Base-by-base conservation (phyloP, 345 rosid species). In the Citrus mangshanensis region DNA sequence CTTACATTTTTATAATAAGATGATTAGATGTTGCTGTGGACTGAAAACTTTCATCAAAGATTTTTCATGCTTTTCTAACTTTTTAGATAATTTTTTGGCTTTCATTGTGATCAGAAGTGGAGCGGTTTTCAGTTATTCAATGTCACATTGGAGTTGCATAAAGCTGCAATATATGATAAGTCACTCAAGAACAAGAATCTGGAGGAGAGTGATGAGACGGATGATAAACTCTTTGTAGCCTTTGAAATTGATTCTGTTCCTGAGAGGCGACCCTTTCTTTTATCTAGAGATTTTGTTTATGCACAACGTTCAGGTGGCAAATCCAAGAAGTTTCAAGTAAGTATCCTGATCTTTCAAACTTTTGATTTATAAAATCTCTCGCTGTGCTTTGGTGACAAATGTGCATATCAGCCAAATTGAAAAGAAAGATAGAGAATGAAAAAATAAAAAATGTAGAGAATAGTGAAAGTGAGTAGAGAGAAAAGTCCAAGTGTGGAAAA, bases 271-370 rank as follows among this genome's bases (percentile, higher is more conserved):
- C 89, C 89, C 24, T 84, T 82, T 76, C 77, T 87, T 62, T 77
- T 83, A 12, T 87, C 89, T 3, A 81, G 88, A 77, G 89, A 85
- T 80, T 85, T 83, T 51, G 88, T 83, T 64, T 74, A 68, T 72
- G 88, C 84, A 30, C 63, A 21, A 58, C 83, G 80, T 18, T 32
- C 80, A 2, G 82, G 80, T 19, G 65, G 66, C 10, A 21, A 78
- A 32, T 70, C 80, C 83, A 67, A 21, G 70, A 34, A 66, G 70
- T 85, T 77, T 68, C 79, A 83, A 87, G 86, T 87, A 42, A 76
- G 77, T 58, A 21, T 70, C 67, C 35, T 64, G 27, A 69, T 28
- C 38, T 65, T 12, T 46, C 51, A 46, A 46, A 46, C 4, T 46
- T 12, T 13, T 46, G 14, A 2, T 46, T 46, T 46, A 9, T 30